Evolutionary conservation across 2,329 filamentous ascomycete species (phyloP).

Genomic region (Ciborinia camelliae): DNA sequence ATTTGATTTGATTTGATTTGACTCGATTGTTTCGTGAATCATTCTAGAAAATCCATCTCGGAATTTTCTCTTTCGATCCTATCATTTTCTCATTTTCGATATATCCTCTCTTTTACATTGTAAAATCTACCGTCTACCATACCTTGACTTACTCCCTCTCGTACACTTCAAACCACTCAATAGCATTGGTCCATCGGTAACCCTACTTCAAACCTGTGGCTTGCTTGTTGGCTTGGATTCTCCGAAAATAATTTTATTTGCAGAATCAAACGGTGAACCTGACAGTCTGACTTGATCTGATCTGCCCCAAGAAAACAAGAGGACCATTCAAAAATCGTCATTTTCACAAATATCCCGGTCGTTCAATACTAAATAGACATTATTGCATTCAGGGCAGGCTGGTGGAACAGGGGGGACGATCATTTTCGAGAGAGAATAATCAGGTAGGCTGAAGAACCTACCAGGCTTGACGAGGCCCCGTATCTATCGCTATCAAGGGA

Average conservation of each 20-base stretch:
- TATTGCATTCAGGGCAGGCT: background rate
- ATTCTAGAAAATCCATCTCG: background rate
- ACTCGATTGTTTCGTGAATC: background rate
- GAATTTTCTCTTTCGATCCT: background rate
- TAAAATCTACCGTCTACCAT: background rate
- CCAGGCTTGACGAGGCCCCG: background rate
- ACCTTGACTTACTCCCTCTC: no score
- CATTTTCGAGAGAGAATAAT: background rate
- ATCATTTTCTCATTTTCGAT: background rate
- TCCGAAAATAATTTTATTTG: background rate
- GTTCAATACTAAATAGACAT: no score
- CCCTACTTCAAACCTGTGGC: background rate
- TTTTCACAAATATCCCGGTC: conserved; percentile 1
- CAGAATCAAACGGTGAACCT: no score
- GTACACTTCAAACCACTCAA: background rate
- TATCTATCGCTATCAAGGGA: conserved; percentile 16
- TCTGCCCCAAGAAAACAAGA: background rate
- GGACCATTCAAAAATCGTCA: background rate
- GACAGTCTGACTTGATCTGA: no score
- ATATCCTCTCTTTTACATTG: background rate
- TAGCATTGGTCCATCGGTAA: no score
- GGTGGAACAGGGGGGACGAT: background rate
- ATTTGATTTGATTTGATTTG: background rate
- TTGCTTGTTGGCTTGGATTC: background rate
- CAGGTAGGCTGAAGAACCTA: no score